Percentiles rank a stretch among this genome's conserved stretches.
Evolutionary conservation across 257 asterid species (phyloP).

Genomic region (Rehmannia glutinosa): DNA sequence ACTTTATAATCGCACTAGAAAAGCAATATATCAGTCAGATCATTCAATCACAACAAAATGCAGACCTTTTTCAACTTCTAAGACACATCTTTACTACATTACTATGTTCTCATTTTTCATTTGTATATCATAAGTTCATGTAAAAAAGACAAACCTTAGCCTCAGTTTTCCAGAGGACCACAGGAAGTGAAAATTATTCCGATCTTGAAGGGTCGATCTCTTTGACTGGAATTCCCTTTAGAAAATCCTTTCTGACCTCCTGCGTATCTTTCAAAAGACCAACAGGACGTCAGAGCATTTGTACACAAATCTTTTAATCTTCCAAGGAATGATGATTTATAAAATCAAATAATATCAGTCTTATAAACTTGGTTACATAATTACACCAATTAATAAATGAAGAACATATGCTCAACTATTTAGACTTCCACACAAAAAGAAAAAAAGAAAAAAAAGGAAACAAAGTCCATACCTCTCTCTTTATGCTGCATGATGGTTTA

Average conservation of each 20-base stretch:
- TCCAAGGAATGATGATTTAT: neutral
- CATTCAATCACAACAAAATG: neutral
- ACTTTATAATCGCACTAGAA: neutral
- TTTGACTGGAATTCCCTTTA: neutral
- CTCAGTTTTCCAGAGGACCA: neutral
- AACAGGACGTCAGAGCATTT: neutral
- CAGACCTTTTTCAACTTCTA: too few relatives aligned
- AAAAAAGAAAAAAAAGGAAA: too few relatives aligned
- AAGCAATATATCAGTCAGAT: neutral
- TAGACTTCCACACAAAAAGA: neutral
- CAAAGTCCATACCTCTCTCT: neutral
- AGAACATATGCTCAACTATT: neutral
- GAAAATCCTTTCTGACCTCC: neutral
- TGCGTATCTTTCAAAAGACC: neutral
- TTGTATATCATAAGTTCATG: neutral
- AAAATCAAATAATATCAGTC: neutral
- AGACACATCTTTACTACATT: too few relatives aligned
- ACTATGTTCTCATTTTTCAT: too few relatives aligned
- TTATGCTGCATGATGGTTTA: neutral
- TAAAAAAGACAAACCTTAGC: neutral
- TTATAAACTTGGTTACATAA: neutral
- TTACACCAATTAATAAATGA: neutral
- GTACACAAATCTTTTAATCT: neutral
- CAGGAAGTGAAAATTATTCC: neutral
- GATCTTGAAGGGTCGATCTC: too few relatives aligned